Percentiles rank a stretch among this genome's conserved stretches.
These are phyloP conservation scores for Cercospora beticola DNA, from an alignment of 2,329 filamentous ascomycete genomes.

Conservation along the genomic window DNA sequence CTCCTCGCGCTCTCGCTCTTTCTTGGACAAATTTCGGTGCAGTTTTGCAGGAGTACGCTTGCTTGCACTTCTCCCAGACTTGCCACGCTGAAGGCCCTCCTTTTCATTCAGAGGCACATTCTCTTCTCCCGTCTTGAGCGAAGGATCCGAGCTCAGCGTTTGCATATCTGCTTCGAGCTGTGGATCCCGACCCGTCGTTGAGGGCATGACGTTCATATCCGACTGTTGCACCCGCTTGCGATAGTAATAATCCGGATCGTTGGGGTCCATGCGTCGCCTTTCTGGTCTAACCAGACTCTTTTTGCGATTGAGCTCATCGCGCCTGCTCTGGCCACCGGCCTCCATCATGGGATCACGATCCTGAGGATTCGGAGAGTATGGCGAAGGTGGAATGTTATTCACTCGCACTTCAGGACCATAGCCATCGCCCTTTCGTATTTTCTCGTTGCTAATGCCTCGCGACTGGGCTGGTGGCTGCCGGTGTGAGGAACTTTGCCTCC, in stretches of 20 bases:
- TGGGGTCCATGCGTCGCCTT: slow-evolving; percentile 76
- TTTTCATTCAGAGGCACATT: slow-evolving; percentile 41
- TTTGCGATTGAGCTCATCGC: slow-evolving; percentile 64
- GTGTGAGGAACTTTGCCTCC: slow-evolving; percentile 30
- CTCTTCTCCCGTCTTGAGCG: slow-evolving; percentile 21
- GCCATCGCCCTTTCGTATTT: slow-evolving; percentile 40
- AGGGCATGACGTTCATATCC: slow-evolving; percentile 86
- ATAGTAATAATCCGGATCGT: slow-evolving; percentile 95
- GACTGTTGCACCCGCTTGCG: slow-evolving; percentile 77
- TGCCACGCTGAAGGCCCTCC: slow-evolving; percentile 19
- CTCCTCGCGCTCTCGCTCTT: slow-evolving; percentile 60
- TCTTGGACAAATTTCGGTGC: slow-evolving; percentile 66
- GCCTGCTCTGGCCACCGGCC: slow-evolving; percentile 42
- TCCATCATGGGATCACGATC: slow-evolving; percentile 57
- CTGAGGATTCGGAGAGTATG: slow-evolving; percentile 39
- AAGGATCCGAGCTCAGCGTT: slow-evolving; percentile 59
- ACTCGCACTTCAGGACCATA: slow-evolving; percentile 21
- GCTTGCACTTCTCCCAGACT: slow-evolving; percentile 39
- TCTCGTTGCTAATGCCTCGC: slow-evolving; percentile 22
- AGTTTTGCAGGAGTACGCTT: slow-evolving; percentile 38
- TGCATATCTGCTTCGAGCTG: slow-evolving; percentile 64
- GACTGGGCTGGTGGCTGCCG: slow-evolving; percentile 2
- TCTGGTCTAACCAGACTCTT: slow-evolving; percentile 87
- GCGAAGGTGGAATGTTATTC: slow-evolving; percentile 41
- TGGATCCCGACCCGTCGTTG: slow-evolving; percentile 88